Percentiles rank a stretch among this genome's conserved stretches.
Evolutionary conservation across 2,329 filamentous ascomycete species (phyloP).

Genomic region (Knoxdaviesia proteae): DNA sequence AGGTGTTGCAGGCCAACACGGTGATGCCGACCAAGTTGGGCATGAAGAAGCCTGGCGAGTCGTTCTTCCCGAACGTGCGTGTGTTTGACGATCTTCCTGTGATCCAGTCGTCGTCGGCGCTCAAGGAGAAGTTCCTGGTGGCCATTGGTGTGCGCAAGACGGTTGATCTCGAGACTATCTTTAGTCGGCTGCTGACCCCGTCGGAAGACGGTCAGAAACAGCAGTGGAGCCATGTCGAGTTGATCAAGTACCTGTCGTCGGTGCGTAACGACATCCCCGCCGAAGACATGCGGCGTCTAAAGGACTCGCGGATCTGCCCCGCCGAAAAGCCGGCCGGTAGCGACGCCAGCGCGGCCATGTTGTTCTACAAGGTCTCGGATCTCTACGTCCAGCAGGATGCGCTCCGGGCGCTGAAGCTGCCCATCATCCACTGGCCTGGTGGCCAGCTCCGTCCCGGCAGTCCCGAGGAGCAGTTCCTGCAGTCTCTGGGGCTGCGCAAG

Average conservation of each 20-base stretch:
- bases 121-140: conserved; percentile 78
- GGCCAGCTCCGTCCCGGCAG: conserved; percentile 43
- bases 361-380: conserved; percentile 52
- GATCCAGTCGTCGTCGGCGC: conserved; percentile 50
- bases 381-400: conserved; percentile 61
- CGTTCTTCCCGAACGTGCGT: conserved; percentile 86
- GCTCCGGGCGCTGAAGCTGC: conserved; percentile 48
- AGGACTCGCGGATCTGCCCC: conserved; percentile 60
- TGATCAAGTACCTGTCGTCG: conserved; percentile 85
- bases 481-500: conserved; percentile 48
- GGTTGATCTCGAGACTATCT: conserved; percentile 83
- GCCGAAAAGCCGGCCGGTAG: conserved; percentile 42
- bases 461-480: conserved; percentile 55
- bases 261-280: conserved; percentile 74
- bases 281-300: conserved; percentile 61
- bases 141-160: conserved; percentile 85
- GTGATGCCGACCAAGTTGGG: conserved; percentile 81
- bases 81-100: conserved; percentile 85
- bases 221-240: conserved; percentile 80
- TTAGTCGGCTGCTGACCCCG: conserved; percentile 57
- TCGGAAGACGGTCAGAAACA: conserved; percentile 25
- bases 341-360: conserved; percentile 29
- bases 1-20: conserved; percentile 42
- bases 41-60: conserved; percentile 67
- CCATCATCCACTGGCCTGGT: conserved; percentile 59